Conservation (phyloP, 2,329 filamentous ascomycete species). For the Thielaviopsis punctulata region DNA sequence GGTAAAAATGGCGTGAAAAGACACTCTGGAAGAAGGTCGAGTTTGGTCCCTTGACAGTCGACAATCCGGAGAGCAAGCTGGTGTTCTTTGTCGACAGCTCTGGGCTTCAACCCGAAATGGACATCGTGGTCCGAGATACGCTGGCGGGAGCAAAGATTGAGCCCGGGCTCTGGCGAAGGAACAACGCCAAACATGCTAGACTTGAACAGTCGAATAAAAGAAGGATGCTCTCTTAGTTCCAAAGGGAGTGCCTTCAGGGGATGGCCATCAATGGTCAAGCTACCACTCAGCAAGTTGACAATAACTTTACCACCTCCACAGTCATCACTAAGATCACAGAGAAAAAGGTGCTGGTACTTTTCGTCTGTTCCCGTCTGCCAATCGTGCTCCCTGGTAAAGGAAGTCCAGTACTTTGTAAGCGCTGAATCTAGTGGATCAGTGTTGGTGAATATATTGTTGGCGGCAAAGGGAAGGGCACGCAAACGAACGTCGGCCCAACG, state of each 20-base stretch:
- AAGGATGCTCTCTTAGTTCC: constrained; percentile 23
- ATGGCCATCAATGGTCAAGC: constrained; percentile 33
- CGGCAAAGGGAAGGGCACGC: background rate
- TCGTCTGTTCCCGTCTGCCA: background rate
- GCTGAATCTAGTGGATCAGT: background rate
- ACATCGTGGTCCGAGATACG: constrained; percentile 18
- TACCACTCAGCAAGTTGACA: constrained; percentile 33
- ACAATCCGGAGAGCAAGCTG: constrained; percentile 20
- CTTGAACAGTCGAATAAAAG: constrained; percentile 29
- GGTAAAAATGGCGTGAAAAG: constrained; percentile 20
- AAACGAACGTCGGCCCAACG: background rate
- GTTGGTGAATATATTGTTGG: background rate
- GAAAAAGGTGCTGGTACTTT: background rate
- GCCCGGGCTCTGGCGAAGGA: constrained; percentile 23
- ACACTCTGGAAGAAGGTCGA: constrained; percentile 20
- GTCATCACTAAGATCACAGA: background rate
- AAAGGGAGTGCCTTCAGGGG: constrained; percentile 30
- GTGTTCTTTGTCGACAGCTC: background rate
- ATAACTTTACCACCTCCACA: constrained; percentile 19
- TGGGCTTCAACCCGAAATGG: constrained; percentile 19
- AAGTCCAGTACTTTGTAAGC: background rate
- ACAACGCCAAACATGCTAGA: constrained; percentile 25
- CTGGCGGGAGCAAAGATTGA: constrained; percentile 20
- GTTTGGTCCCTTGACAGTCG: constrained; percentile 3
- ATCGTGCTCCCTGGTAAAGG: background rate